phyloP scores from a whole-genome alignment of 2,329 filamentous ascomycete genomes.

The Phialophora macrospora region DNA sequence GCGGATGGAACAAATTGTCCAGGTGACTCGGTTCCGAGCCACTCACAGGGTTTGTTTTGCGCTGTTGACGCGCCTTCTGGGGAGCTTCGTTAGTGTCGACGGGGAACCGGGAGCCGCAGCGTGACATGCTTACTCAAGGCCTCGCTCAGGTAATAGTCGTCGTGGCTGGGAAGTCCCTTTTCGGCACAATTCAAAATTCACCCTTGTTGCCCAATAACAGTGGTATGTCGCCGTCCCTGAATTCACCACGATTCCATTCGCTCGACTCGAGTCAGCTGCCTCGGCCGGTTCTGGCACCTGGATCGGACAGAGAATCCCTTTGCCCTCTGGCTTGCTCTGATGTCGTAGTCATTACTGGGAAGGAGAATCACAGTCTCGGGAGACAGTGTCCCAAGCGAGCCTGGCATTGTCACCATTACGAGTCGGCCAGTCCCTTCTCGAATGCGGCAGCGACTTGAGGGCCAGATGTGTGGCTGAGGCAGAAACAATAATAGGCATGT shows the following conservation, averaged over 20 bases:
- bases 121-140: constrained; percentile 19
- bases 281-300: background rate
- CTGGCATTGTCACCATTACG: background rate
- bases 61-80: constrained; percentile 16
- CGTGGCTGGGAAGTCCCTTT: constrained; percentile 9
- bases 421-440: constrained; percentile 11
- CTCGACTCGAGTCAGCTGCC: constrained; percentile 18
- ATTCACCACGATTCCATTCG: constrained; percentile 10
- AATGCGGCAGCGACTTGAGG: background rate
- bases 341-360: background rate
- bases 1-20: constrained; percentile 13
- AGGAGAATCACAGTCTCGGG: background rate
- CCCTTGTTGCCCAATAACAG: constrained; percentile 10
- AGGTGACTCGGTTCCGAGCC: constrained; percentile 18
- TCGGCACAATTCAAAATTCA: constrained; percentile 11
- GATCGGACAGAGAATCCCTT: background rate
- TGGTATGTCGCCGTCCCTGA: background rate
- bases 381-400: background rate
- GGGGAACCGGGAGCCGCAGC: constrained; percentile 18
- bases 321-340: background rate
- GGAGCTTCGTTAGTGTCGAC: constrained; percentile 15
- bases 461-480: constrained; percentile 15
- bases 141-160: constrained; percentile 5
- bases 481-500: constrained; percentile 13
- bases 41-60: constrained; percentile 7